Conservation (phyloP, 192 early-diverging fungal species). For the Linnemannia zychae region DNA sequence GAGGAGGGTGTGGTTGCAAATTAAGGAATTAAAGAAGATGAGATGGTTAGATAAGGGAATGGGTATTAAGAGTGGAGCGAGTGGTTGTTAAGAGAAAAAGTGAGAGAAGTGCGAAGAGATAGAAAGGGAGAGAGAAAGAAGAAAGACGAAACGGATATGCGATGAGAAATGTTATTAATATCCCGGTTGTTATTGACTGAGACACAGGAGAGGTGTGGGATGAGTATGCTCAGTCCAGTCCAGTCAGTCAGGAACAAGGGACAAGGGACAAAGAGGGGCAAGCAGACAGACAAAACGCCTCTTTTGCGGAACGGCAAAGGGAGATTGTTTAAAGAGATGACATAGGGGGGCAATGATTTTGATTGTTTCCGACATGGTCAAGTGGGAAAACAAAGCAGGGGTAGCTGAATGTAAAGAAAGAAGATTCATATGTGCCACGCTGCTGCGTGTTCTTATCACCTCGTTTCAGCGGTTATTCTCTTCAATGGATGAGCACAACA, state of each 20-base stretch:
- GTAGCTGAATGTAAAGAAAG: background rate
- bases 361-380: no score
- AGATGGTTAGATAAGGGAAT: background rate
- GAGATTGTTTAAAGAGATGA: background rate
- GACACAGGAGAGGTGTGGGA: background rate
- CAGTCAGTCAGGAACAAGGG: background rate
- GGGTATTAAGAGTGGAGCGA: background rate
- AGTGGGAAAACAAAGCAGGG: background rate
- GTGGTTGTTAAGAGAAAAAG: background rate
- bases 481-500: no score
- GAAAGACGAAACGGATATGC: background rate
- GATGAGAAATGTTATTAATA: conserved; percentile 5
- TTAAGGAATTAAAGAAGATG: no score
- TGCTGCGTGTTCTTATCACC: no score
- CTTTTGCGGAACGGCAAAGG: background rate
- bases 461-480: no score
- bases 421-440: no score
- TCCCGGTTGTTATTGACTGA: background rate
- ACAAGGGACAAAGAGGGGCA: background rate
- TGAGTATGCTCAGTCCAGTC: background rate
- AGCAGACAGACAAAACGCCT: background rate
- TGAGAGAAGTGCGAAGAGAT: background rate
- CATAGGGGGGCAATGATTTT: background rate
- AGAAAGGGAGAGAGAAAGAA: background rate
- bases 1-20: background rate